Evolutionary conservation across 176 grass and related monocot genomes (phyloP).

Genomic region (Chloris gayana): DNA sequence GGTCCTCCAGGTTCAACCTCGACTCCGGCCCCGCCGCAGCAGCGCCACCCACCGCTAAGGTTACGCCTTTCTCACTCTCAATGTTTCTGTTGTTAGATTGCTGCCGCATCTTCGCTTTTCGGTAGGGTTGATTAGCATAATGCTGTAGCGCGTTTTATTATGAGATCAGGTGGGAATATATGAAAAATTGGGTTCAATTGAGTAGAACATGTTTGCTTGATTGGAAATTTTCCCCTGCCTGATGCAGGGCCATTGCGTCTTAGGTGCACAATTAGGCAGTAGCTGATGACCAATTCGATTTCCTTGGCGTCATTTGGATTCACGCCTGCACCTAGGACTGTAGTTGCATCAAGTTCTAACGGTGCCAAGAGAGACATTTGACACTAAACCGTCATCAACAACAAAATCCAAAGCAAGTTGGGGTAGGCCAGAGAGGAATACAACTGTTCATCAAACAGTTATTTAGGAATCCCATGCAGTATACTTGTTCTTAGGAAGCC

Average conservation of each 20-base stretch:
- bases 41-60: conserved; percentile 29
- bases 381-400: background rate
- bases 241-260: background rate
- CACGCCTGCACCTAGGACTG: background rate
- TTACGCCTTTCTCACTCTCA: conserved; percentile 22
- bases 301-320: background rate
- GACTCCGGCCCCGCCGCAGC: conserved; percentile 7
- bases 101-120: background rate
- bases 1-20: conserved; percentile 58
- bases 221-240: conserved; percentile 2
- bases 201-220: conserved; percentile 10
- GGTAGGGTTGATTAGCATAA: background rate
- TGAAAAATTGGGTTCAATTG: background rate
- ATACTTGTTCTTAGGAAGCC: background rate
- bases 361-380: background rate
- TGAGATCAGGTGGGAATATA: conserved; percentile 35
- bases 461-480: background rate
- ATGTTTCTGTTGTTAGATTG: background rate
- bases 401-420: background rate
- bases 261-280: background rate
- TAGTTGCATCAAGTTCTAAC: too few species aligned
- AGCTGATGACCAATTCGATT: background rate
- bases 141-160: background rate
- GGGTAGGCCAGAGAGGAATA: background rate
- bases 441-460: background rate